Base-by-base conservation (phyloP, 2,329 filamentous ascomycete genomes). In the Chaetomiaceae sp. region DNA sequence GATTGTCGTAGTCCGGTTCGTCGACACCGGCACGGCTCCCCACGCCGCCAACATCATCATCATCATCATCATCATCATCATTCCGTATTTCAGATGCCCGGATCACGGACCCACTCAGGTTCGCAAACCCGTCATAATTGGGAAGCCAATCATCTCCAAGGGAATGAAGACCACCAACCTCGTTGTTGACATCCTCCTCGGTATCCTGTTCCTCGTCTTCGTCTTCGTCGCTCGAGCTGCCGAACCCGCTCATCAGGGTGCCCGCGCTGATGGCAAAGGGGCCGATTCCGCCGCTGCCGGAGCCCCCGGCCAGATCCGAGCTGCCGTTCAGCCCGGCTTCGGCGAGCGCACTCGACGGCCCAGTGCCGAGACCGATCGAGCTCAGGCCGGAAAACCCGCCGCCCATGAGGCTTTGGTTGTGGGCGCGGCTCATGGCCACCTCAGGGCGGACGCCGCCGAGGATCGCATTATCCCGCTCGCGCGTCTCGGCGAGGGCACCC, bases 391-490 rank as follows among this genome's bases (percentile, higher is more conserved):
- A 72, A 7, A 79, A 64, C 7, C 76, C 76, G 42, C 75, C 73
- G 4, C 73, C 73, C 5, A 72, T 73, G 4, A 80, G 65, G 19
- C 75, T 66, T 48, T 67, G 72, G 46, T 70, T 71, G 3, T 73
- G 72, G 44, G 85, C 82, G 50, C 91, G 81, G 62, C 85, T 89
- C 60, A 95, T 81, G 19, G 87, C 87, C 66, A 95, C 86, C 60
- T 97, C 93, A 1, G 93, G 93, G 54, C 93, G 82, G 10, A 97
- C 91, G 5, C 93, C 93, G 41, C 93, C 93, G 5, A 99, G 83
- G 47, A 97, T 96, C n/a, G 93, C 93, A 65, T 99, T 99, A 65
- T 99, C 93, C 56, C 92, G 83, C 70, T 99, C 93, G 49, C 93
- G 78, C 0, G 93, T 99, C 68, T 96, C 92, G 1, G 92, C 88